Evolutionary conservation across 108 stramenopile genomes (phyloP).

Genomic region (Schizochytrium sp.): DNA sequence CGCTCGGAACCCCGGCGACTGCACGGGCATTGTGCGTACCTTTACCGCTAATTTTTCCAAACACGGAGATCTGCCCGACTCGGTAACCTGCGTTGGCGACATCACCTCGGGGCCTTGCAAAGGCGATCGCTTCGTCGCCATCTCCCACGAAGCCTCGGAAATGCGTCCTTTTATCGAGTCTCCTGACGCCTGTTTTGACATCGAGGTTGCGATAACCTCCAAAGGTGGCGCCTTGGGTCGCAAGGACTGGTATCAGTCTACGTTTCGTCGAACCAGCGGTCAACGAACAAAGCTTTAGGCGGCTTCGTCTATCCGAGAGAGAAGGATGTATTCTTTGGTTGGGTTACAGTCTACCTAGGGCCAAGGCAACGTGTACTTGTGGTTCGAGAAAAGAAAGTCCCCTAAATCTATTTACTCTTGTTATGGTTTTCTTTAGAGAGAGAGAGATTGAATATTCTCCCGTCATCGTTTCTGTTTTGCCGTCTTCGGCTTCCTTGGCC

Average conservation of each 20-base stretch:
- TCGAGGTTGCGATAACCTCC: background rate
- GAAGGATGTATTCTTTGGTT: no score
- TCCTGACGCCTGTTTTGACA: background rate
- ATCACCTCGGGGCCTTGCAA: background rate
- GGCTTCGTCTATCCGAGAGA: no score
- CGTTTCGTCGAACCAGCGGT: background rate
- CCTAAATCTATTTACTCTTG: no score
- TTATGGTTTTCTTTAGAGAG: no score
- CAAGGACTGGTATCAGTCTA: background rate
- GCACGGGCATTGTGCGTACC: background rate
- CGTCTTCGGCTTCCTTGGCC: no score
- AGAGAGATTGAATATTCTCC: no score
- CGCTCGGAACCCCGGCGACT: background rate
- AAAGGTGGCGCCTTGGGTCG: background rate
- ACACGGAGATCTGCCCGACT: background rate
- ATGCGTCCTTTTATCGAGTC: background rate
- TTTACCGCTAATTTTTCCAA: background rate
- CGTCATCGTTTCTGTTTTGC: no score
- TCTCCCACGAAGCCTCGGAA: background rate
- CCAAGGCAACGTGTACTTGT: no score
- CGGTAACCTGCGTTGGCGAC: background rate
- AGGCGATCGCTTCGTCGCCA: background rate
- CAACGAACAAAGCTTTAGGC: background rate
- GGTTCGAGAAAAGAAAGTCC: no score
- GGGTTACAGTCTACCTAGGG: no score